Conservation (phyloP, 176 grass and related monocot species). For the Rhynchospora pubera region DNA sequence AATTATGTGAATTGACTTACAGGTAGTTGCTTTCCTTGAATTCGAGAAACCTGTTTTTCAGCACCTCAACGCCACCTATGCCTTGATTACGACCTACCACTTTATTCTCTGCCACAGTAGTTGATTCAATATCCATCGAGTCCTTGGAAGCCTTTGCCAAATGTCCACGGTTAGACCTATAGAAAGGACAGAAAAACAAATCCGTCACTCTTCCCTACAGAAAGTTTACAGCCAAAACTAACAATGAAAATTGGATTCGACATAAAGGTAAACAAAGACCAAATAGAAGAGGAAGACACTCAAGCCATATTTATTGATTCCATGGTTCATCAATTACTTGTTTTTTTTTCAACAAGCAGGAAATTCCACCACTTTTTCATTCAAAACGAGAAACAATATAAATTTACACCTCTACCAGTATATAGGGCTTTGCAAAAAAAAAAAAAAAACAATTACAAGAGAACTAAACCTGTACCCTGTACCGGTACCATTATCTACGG, state of each 20-base stretch:
- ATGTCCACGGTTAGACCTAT: constrained; percentile 35
- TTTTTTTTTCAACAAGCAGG: too few species aligned
- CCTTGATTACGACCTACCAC: constrained; percentile 12
- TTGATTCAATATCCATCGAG: constrained; percentile 33
- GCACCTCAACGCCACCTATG: constrained; percentile 48
- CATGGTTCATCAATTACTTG: not conserved
- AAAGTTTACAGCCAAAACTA: not conserved
- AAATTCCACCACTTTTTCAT: too few species aligned
- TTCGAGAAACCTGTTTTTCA: constrained; percentile 70
- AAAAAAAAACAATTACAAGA: too few species aligned
- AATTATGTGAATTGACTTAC: constrained; percentile 46
- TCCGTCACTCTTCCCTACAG: not conserved
- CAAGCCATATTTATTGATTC: not conserved
- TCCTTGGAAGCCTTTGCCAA: constrained; percentile 42
- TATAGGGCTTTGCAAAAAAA: too few species aligned
- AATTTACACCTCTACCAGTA: too few species aligned
- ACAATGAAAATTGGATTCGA: not conserved
- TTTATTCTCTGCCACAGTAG: constrained; percentile 39
- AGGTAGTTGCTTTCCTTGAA: constrained; percentile 59
- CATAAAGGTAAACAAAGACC: not conserved
- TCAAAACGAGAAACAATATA: too few species aligned
- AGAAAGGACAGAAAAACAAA: constrained; percentile 24
- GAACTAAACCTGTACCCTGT: too few species aligned
- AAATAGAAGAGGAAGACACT: not conserved
- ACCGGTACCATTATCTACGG: too few species aligned